Conservation (phyloP, 2,329 filamentous ascomycete genomes). For the Colletotrichum higginsianum region DNA sequence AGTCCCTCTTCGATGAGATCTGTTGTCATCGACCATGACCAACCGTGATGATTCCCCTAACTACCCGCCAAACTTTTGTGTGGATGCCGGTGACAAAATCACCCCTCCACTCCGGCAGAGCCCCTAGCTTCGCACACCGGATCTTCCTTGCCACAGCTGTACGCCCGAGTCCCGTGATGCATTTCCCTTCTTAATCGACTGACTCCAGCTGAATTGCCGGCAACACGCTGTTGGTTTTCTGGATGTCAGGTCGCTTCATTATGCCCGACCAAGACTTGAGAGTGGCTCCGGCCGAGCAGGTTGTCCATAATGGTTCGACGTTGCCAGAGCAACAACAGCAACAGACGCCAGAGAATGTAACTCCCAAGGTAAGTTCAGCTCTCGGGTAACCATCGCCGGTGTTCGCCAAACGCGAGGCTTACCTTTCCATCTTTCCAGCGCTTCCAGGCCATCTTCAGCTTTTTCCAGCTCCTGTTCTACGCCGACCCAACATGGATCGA, state of each 20-base stretch:
- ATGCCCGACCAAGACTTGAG: constrained; percentile 24
- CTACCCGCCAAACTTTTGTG: constrained; percentile 7
- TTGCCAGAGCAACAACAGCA: constrained; percentile 8
- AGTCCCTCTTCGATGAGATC: constrained; percentile 7
- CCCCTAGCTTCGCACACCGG: constrained; percentile 7
- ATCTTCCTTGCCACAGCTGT: constrained; percentile 8
- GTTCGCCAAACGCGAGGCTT: constrained; percentile 4
- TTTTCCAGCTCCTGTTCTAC: constrained; percentile 29
- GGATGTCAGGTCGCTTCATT: constrained; percentile 13
- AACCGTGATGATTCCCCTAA: not conserved
- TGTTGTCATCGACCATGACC: constrained; percentile 13
- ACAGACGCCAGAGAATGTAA: not conserved
- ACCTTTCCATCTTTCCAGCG: constrained; percentile 11
- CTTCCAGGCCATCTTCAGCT: constrained; percentile 27
- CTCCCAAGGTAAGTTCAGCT: constrained; percentile 8
- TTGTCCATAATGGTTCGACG: not conserved
- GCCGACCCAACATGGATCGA: constrained; percentile 43
- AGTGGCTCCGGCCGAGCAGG: constrained; percentile 15
- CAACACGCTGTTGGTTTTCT: not conserved
- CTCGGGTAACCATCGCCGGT: not conserved
- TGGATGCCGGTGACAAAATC: constrained; percentile 2
- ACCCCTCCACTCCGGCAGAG: not conserved
- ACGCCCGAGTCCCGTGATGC: not conserved
- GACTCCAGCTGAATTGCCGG: not conserved
- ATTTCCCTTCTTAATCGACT: not conserved